Evolutionary conservation across 2,329 filamentous ascomycete species (phyloP).

Genomic region (Cercospora nicotianae): DNA sequence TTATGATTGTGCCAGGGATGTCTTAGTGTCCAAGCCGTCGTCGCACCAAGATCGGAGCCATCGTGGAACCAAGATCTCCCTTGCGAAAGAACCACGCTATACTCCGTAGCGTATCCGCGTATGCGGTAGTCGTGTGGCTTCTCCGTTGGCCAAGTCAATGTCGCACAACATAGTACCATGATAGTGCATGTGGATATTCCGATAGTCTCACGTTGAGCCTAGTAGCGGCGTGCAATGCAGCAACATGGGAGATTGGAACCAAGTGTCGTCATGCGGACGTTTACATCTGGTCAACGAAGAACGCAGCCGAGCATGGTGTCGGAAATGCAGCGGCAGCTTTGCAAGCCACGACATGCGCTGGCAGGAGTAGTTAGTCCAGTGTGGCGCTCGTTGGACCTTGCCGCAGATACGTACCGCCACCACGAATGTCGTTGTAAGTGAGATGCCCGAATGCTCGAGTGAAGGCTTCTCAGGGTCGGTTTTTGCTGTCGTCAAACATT

Average conservation of each 20-base stretch:
- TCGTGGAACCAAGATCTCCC: background rate
- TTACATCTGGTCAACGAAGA: background rate
- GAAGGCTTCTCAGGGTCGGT: background rate
- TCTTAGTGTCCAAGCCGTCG: background rate
- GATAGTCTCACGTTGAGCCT: background rate
- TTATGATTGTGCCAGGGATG: background rate
- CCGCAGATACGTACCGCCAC: background rate
- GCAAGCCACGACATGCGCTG: background rate
- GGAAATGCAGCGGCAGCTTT: background rate
- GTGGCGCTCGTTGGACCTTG: background rate
- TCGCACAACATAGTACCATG: background rate
- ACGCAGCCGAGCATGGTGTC: background rate
- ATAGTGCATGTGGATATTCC: background rate
- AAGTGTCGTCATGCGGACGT: conserved; percentile 5
- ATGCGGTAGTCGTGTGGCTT: background rate
- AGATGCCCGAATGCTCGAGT: background rate
- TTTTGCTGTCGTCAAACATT: background rate
- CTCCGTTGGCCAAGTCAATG: background rate
- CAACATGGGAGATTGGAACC: background rate
- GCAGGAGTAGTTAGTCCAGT: background rate
- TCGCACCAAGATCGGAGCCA: conserved; percentile 1
- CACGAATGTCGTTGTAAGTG: background rate
- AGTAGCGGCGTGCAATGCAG: background rate
- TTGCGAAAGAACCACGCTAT: conserved; percentile 1
- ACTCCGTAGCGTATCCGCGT: background rate